Percentiles rank a stretch among this genome's conserved stretches.
Evolutionary conservation across 331 rosid genomes (phyloP).

Genomic region (Malus hybrid): DNA sequence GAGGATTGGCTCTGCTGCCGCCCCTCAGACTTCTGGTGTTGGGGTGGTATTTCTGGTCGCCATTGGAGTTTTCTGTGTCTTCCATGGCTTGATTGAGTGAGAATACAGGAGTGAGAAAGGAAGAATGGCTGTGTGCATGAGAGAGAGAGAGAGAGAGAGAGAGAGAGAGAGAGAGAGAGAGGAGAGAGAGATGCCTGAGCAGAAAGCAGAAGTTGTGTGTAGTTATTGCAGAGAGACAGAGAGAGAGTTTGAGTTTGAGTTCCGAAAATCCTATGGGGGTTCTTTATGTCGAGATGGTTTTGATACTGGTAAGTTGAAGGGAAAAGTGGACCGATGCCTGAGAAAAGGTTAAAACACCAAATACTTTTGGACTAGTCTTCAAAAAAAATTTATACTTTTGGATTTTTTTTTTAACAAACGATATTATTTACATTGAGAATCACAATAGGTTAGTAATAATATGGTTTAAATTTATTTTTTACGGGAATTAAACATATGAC

Average conservation of each 20-base stretch:
- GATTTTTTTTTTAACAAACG: too few species aligned
- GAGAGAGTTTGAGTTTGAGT: slow-evolving; percentile 30
- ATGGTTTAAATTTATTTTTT: too few species aligned
- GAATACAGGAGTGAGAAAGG: slow-evolving; percentile 4
- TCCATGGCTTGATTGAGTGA: slow-evolving; percentile 53
- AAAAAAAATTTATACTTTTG: too few species aligned
- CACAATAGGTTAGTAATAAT: too few species aligned
- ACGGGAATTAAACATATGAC: too few species aligned
- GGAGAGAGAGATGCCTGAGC: slow-evolving; percentile 19
- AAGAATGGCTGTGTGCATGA: slow-evolving; percentile 11
- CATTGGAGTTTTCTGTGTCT: slow-evolving; percentile 58
- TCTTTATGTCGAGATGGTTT: slow-evolving; percentile 22
- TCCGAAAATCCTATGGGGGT: slow-evolving; percentile 30
- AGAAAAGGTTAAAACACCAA: slow-evolving; percentile 12
- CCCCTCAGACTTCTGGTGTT: slow-evolving; percentile 35
- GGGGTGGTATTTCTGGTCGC: slow-evolving; percentile 48
- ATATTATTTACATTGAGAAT: too few species aligned
- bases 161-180: too few species aligned
- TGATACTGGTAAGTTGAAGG: slow-evolving; percentile 17
- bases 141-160: slow-evolving; percentile 12
- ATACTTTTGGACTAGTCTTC: too few species aligned
- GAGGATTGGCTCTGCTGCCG: slow-evolving; percentile 32
- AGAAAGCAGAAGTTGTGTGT: slow-evolving; percentile 18
- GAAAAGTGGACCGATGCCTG: slow-evolving; percentile 28
- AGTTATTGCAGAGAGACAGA: slow-evolving; percentile 28